Evolutionary conservation across 169 alveolate species (phyloP).

Genomic region (Babesia sp.): DNA sequence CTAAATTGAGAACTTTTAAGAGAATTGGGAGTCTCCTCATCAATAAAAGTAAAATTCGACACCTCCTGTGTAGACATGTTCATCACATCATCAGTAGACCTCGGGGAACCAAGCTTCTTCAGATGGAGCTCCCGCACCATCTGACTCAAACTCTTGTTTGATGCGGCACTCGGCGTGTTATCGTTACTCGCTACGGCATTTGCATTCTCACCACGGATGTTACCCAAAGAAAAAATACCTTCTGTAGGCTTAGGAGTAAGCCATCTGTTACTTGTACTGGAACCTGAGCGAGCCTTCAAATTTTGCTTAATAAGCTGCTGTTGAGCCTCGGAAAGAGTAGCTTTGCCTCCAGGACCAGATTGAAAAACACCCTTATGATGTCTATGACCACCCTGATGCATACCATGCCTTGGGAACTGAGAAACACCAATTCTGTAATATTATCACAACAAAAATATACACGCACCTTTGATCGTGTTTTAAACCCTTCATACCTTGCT

Average conservation of each 20-base stretch:
- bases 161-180: not conserved
- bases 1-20: slow-evolving; percentile 57
- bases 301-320: not conserved
- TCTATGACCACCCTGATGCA: not conserved
- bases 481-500: not conserved
- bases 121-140: slow-evolving; percentile 47
- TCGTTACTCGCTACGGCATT: not conserved
- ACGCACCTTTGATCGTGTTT: not conserved
- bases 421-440: not conserved
- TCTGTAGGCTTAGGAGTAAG: slow-evolving; percentile 20
- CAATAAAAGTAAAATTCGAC: slow-evolving; percentile 60
- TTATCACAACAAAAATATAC: not conserved
- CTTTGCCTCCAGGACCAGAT: not conserved
- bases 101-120: slow-evolving; percentile 1
- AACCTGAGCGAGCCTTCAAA: not conserved
- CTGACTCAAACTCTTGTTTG: slow-evolving; percentile 35
- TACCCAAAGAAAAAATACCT: slow-evolving; percentile 63
- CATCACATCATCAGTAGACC: slow-evolving; percentile 32
- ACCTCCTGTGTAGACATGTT: slow-evolving; percentile 42
- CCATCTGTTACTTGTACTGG: slow-evolving; percentile 1
- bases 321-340: slow-evolving; percentile 1
- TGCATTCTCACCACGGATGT: slow-evolving; percentile 6
- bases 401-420: not conserved
- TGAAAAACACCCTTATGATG: not conserved
- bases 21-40: slow-evolving; percentile 49